These are phyloP conservation scores for Tympanopsis confertula DNA, from an alignment of 2,329 filamentous ascomycete genomes.

Conservation along the genomic window DNA sequence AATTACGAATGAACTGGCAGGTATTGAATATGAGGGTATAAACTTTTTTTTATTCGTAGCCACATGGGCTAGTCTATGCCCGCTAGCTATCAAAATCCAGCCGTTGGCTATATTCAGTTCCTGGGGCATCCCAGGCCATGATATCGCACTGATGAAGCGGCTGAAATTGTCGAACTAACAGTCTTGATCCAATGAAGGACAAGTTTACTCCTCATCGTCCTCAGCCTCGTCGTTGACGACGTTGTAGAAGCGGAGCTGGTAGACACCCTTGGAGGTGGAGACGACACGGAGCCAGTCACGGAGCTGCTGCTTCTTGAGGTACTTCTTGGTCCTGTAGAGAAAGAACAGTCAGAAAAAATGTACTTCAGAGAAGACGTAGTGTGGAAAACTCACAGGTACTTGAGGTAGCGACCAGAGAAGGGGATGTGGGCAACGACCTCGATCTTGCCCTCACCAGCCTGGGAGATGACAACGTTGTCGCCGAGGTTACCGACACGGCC, in stretches of 20 bases:
- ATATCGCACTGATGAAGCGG: too few relatives aligned
- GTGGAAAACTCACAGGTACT: slow-evolving; percentile 74
- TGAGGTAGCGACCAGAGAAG: slow-evolving; percentile 97
- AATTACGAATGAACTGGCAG: too few relatives aligned
- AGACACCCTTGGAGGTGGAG: slow-evolving; percentile 93
- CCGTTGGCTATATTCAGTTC: too few relatives aligned
- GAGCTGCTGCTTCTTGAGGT: slow-evolving; percentile 99
- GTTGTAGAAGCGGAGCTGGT: slow-evolving; percentile 99
- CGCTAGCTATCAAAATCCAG: too few relatives aligned
- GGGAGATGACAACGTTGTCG: slow-evolving; percentile 79
- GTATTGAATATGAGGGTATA: too few relatives aligned
- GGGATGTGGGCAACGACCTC: slow-evolving; percentile 96
- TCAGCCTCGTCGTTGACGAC: slow-evolving; percentile 96
- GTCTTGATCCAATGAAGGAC: too few relatives aligned
- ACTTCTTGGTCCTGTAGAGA: slow-evolving; percentile 85
- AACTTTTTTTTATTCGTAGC: too few relatives aligned
- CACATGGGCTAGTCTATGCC: too few relatives aligned
- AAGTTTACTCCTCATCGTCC: slow-evolving; percentile 90
- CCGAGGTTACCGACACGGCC: slow-evolving; percentile 97
- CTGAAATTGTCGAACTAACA: too few relatives aligned
- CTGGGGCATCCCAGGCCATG: too few relatives aligned
- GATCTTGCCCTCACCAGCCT: slow-evolving; percentile 92
- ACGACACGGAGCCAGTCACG: slow-evolving; percentile 99
- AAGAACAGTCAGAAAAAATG: slow-evolving; percentile 9
- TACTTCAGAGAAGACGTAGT: background rate